Conservation (phyloP, 768 basidiomycete species). For the Mycena venus region DNA sequence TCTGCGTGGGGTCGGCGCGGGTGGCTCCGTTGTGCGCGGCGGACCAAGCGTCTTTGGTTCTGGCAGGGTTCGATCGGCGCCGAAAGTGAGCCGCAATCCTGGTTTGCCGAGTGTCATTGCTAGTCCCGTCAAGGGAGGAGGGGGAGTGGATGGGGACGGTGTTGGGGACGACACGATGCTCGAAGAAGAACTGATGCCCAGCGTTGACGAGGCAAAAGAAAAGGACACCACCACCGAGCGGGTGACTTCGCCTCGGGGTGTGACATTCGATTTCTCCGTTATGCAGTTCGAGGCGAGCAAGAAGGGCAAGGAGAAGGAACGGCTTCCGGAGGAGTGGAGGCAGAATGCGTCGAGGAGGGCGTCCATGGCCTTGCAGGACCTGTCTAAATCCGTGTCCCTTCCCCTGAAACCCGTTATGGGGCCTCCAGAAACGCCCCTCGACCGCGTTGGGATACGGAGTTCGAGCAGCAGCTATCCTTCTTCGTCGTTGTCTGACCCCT, state of each 20-base stretch:
- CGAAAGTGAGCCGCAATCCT: conserved; percentile 52
- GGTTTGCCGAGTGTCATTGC: conserved; percentile 58
- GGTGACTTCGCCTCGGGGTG: conserved; percentile 31
- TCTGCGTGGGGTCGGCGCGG: conserved; percentile 30
- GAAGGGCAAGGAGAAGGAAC: conserved; percentile 51
- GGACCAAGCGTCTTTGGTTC: conserved; percentile 35
- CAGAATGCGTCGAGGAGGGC: conserved; percentile 64
- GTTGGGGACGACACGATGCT: conserved; percentile 29
- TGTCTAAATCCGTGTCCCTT: conserved; percentile 70
- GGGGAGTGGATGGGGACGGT: background rate
- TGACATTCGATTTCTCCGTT: conserved; percentile 30
- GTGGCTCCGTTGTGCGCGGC: conserved; percentile 26
- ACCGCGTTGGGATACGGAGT: conserved; percentile 52
- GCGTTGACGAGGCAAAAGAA: conserved; percentile 14
- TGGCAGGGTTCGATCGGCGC: conserved; percentile 32
- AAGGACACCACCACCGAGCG: conserved; percentile 41
- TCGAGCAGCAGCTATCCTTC: conserved; percentile 54
- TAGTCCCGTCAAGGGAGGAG: conserved; percentile 60
- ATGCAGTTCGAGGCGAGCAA: conserved; percentile 35
- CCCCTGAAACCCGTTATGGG: conserved; percentile 59
- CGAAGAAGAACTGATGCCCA: conserved; percentile 43
- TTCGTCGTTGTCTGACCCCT: conserved; percentile 34
- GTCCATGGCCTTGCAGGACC: conserved; percentile 70
- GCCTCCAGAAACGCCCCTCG: conserved; percentile 61
- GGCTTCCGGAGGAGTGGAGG: conserved; percentile 41